Evolutionary conservation across 495 filamentous ascomycete genomes (phyloP).

Genomic region (Podospora conica): DNA sequence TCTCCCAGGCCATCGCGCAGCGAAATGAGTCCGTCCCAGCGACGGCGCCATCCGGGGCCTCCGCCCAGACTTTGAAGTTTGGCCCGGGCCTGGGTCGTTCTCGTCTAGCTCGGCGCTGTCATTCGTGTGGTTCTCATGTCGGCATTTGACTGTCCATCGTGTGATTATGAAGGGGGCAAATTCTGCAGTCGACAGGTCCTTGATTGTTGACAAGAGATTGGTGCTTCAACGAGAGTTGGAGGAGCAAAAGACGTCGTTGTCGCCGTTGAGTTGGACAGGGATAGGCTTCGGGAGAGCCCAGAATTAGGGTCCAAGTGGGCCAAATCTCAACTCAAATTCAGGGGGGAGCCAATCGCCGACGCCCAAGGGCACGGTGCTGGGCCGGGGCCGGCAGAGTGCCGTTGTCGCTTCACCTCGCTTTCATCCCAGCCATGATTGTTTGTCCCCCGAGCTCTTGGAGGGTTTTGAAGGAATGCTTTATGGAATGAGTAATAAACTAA

Average conservation of each 20-base stretch:
- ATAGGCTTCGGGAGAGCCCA: neutral
- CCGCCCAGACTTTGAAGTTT: neutral
- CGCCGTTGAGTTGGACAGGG: neutral
- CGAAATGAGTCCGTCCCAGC: neutral
- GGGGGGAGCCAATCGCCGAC: neutral
- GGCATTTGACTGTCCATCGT: neutral
- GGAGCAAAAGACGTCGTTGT: neutral
- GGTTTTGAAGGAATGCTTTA: neutral
- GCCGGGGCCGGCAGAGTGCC: neutral
- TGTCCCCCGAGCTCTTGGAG: no score
- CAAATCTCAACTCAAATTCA: neutral
- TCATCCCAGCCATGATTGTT: neutral
- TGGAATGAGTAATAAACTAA: no score
- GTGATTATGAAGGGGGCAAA: neutral
- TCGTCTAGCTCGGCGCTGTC: neutral
- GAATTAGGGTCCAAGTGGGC: neutral
- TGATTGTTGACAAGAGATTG: neutral
- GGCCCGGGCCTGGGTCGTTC: neutral
- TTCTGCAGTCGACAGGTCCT: neutral
- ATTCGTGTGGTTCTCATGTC: neutral
- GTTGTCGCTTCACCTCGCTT: neutral
- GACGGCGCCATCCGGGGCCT: neutral
- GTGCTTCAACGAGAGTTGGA: neutral
- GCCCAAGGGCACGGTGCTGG: neutral
- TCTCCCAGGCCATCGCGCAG: neutral